Conservation (phyloP, 768 basidiomycete species). For the Lyophyllum atratum region DNA sequence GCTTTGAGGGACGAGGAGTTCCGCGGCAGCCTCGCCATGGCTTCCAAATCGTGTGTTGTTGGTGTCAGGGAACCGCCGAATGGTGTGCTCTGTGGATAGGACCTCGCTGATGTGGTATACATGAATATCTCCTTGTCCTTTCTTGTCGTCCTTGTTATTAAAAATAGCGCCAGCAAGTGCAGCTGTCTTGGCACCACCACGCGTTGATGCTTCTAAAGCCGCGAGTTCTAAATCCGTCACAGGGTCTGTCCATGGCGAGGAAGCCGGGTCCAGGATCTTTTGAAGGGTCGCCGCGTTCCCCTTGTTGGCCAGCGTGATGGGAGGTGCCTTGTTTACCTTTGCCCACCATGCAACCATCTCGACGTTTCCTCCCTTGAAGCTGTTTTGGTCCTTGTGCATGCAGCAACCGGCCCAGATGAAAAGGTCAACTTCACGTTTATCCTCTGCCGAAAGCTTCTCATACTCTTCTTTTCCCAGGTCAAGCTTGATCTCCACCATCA, state of each 20-base stretch:
- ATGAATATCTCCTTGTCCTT: conserved; percentile 31
- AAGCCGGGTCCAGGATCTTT: neutral
- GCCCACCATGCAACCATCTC: conserved; percentile 31
- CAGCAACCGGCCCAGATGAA: conserved; percentile 40
- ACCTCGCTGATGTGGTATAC: conserved; percentile 19
- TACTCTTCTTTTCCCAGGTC: conserved; percentile 24
- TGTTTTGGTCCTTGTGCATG: conserved; percentile 41
- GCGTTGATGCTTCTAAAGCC: conserved; percentile 12
- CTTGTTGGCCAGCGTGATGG: conserved; percentile 30
- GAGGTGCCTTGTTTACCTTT: conserved; percentile 14
- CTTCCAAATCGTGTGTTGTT: conserved; percentile 7
- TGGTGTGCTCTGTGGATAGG: conserved; percentile 9
- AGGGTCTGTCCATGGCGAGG: neutral
- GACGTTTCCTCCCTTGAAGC: conserved; percentile 28
- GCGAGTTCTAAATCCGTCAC: conserved; percentile 4
- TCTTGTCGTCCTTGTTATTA: conserved; percentile 37
- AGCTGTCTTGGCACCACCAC: conserved; percentile 24
- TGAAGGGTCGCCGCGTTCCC: conserved; percentile 22
- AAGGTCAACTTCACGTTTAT: conserved; percentile 18
- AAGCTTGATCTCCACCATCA: conserved; percentile 15
- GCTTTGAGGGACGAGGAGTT: conserved; percentile 21
- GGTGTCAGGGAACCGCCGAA: conserved; percentile 33
- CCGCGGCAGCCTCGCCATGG: conserved; percentile 25
- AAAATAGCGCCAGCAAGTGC: conserved; percentile 32
- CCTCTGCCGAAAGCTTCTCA: conserved; percentile 17